Evolutionary conservation across 768 basidiomycete genomes (phyloP).

Genomic region (Suillus alpinus): DNA sequence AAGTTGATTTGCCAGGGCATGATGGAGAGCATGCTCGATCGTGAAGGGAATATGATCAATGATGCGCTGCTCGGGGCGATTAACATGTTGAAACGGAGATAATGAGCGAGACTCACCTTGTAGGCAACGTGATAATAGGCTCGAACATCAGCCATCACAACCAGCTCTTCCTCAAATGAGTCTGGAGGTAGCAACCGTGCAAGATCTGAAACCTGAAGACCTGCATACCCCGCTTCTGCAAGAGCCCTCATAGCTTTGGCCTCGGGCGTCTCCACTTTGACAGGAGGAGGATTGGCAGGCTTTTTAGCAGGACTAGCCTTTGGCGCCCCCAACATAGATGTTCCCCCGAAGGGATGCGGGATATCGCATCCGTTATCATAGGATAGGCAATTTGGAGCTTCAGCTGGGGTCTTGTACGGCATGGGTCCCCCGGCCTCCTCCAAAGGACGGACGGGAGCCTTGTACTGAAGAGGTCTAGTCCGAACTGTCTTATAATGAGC

Average conservation of each 20-base stretch:
- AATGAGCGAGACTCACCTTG: constrained; percentile 33
- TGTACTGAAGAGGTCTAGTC: background rate
- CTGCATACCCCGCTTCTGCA: constrained; percentile 27
- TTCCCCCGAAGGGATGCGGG: too few species aligned
- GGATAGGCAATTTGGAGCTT: too few species aligned
- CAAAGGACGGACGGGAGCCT: too few species aligned
- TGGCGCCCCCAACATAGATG: too few species aligned
- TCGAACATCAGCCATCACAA: constrained; percentile 45
- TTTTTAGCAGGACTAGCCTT: too few species aligned
- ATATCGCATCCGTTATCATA: too few species aligned
- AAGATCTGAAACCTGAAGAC: constrained; percentile 18
- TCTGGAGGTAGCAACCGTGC: constrained; percentile 17
- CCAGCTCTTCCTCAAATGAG: constrained; percentile 36
- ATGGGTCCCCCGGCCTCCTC: too few species aligned
- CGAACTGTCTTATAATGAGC: constrained; percentile 13
- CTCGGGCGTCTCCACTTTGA: background rate
- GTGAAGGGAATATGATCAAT: constrained; percentile 52
- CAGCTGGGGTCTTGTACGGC: too few species aligned
- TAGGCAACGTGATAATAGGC: constrained; percentile 51
- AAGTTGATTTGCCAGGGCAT: constrained; percentile 34
- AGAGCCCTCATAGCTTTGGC: constrained; percentile 23
- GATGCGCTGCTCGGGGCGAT: constrained; percentile 40
- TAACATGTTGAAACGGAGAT: background rate
- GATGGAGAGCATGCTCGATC: constrained; percentile 46
- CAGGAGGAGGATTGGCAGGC: too few species aligned